phyloP scores from a whole-genome alignment of 2,329 filamentous ascomycete species.

The Penicillium sp. region DNA sequence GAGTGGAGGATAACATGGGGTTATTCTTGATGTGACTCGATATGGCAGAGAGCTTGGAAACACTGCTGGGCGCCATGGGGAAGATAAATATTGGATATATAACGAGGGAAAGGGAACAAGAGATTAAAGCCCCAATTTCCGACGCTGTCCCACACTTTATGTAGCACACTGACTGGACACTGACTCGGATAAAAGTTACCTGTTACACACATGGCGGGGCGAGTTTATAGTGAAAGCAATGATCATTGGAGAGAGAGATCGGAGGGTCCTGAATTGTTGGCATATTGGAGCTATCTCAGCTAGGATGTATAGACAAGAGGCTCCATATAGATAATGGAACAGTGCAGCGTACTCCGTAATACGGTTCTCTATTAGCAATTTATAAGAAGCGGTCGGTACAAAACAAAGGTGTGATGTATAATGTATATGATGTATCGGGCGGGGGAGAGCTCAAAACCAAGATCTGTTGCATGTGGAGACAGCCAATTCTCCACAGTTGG shows the following conservation, averaged over 20 bases:
- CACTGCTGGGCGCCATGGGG: constrained; percentile 1
- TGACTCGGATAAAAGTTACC: neutral
- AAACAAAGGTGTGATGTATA: neutral
- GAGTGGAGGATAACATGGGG: constrained; percentile 10
- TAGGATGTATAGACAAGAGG: neutral
- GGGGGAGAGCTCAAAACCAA: neutral
- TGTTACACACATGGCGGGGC: neutral
- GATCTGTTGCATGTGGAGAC: no score
- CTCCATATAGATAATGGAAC: neutral
- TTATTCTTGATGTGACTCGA: constrained; percentile 6
- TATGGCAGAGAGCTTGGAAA: constrained; percentile 8
- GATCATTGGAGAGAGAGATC: neutral
- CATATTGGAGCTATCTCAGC: neutral
- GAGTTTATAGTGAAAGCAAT: neutral
- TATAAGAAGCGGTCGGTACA: neutral
- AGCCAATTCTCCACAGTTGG: neutral
- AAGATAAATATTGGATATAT: neutral
- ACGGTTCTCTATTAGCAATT: neutral
- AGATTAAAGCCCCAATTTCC: neutral
- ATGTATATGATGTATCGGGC: neutral
- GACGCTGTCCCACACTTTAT: no score
- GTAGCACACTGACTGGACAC: neutral
- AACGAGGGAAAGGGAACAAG: constrained; percentile 1
- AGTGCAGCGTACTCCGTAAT: neutral
- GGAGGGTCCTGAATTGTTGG: neutral